phyloP scores from a whole-genome alignment of 2,329 filamentous ascomycete species.

The Akanthomyces dipterigenus region DNA sequence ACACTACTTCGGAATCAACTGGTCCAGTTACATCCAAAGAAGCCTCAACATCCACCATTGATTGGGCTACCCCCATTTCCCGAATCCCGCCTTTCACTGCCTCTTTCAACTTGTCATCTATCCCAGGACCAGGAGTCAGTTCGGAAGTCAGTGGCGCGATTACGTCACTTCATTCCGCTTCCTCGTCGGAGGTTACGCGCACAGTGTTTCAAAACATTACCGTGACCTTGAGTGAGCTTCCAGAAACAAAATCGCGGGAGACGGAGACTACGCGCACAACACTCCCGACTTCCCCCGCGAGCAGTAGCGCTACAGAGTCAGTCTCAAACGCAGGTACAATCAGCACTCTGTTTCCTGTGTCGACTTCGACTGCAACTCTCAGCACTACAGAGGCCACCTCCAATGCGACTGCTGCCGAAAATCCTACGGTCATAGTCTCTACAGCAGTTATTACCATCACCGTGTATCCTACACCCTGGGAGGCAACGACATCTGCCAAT shows the following conservation, averaged over 20 bases:
- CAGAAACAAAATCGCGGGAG: not conserved
- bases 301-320: not conserved
- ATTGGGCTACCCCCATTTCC: not conserved
- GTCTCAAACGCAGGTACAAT: not conserved
- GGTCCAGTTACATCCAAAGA: not conserved
- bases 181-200: not conserved
- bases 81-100: not conserved
- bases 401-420: not conserved
- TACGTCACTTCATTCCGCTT: not conserved
- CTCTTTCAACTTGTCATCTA: conserved; percentile 1
- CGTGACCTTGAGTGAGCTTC: not conserved
- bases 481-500: not conserved
- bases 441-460: conserved; percentile 6
- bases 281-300: not conserved
- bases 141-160: not conserved
- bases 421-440: not conserved
- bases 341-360: not conserved
- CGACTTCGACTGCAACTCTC: not conserved
- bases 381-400: not conserved
- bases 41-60: not conserved
- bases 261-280: not conserved
- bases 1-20: not conserved
- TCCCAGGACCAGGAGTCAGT: not conserved
- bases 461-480: not conserved
- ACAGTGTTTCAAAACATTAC: conserved; percentile 8